Evolutionary conservation across 148 eudicot species (phyloP).

Genomic region (Limonium bicolor): DNA sequence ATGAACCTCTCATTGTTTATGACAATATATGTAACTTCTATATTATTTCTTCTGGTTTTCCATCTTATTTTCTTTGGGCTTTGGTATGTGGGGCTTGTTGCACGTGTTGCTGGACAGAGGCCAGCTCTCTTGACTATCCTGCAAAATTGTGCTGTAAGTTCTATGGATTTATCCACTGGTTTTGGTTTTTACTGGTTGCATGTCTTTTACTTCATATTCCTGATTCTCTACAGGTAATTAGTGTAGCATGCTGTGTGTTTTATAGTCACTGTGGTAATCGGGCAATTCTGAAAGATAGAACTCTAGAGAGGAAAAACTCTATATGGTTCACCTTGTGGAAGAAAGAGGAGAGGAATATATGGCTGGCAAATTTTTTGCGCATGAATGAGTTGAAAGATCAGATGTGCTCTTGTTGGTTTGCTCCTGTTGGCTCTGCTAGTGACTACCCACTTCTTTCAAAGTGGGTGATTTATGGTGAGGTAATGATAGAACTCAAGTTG

Average conservation of each 20-base stretch:
- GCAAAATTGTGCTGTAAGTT: constrained; percentile 94
- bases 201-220: not conserved
- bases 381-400: constrained; percentile 83
- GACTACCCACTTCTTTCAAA: constrained; percentile 94
- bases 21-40: constrained; percentile 72
- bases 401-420: constrained; percentile 95
- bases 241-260: constrained; percentile 94
- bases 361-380: constrained; percentile 71
- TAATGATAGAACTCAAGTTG: constrained; percentile 13
- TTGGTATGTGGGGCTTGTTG: constrained; percentile 97
- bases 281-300: constrained; percentile 51
- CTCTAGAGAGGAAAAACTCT: constrained; percentile 40
- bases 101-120: constrained; percentile 86
- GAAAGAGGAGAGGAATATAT: constrained; percentile 68
- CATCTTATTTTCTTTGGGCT: constrained; percentile 82
- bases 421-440: constrained; percentile 98
- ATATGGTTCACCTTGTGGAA: constrained; percentile 73
- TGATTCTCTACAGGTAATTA: constrained; percentile 57
- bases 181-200: not conserved
- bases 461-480: constrained; percentile 99
- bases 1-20: constrained; percentile 95
- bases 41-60: constrained; percentile 82
- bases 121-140: constrained; percentile 76
- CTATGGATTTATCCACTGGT: not conserved
- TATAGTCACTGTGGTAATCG: constrained; percentile 98